Percentiles rank a stretch among this genome's conserved stretches.
These are phyloP conservation scores for Colletotrichum sublineola DNA, from an alignment of 2,329 filamentous ascomycete species.

Conservation along the genomic window DNA sequence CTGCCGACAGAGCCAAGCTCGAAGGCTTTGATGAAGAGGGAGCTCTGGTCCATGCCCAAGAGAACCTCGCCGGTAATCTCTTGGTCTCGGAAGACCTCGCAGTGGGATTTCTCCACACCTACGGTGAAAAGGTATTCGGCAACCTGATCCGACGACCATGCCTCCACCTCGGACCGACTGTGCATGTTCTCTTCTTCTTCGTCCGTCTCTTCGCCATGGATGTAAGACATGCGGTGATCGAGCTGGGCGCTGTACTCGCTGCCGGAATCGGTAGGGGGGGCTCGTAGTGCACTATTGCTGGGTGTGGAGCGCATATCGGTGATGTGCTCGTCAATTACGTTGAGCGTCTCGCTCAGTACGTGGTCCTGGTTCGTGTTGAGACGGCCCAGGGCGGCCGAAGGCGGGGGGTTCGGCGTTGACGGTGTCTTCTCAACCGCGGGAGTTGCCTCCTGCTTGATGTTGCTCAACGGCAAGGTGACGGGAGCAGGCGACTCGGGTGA, in stretches of 20 bases:
- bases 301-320: constrained; percentile 79
- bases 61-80: constrained; percentile 96
- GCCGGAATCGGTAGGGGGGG: constrained; percentile 78
- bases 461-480: constrained; percentile 58
- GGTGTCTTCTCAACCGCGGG: constrained; percentile 49
- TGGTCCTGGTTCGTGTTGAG: constrained; percentile 69
- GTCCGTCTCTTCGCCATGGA: constrained; percentile 94
- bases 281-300: constrained; percentile 64
- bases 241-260: constrained; percentile 90
- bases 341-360: constrained; percentile 93
- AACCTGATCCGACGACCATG: constrained; percentile 85
- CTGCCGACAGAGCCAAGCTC: constrained; percentile 92
- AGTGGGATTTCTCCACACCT: constrained; percentile 90
- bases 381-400: constrained; percentile 48
- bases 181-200: constrained; percentile 86
- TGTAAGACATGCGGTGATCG: constrained; percentile 86
- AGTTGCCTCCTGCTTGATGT: constrained; percentile 53
- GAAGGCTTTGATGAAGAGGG: constrained; percentile 95
- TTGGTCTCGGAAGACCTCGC: constrained; percentile 93
- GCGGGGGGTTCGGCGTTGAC: constrained; percentile 50
- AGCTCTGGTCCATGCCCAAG: constrained; percentile 94
- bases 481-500: constrained; percentile 51
- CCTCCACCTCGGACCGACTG: constrained; percentile 78
- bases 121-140: constrained; percentile 89
- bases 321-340: constrained; percentile 97